Base-by-base conservation (phyloP, 108 stramenopile genomes). In the Seminavis robusta region DNA sequence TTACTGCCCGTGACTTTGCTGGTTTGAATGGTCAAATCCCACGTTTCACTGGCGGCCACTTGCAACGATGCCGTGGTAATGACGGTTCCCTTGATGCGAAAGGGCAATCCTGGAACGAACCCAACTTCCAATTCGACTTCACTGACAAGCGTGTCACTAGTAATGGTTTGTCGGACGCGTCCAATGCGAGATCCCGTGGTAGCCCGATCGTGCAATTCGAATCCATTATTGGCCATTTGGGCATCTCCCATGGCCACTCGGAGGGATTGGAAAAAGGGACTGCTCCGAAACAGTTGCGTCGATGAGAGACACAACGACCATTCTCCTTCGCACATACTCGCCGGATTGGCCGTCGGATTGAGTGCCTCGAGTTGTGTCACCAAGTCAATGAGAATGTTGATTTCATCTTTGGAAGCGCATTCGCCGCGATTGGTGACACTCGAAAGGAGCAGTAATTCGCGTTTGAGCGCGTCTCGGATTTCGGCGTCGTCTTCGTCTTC, bases 221-320 rank as follows among this genome's bases (percentile, higher is more conserved):
- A 88, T 3, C 59, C 81, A 63, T 81, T 88, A 19, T 86, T 79
- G 9, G 83, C 76, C 37, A 83, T 63, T 56, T 85, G 81, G 16
- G 81, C 69, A 38, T 86, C 84, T 17, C 78, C 78, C 43, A 77
- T 42, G 29, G 75, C 69, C 1, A 75, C 59, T 15, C 86, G 70
- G 33, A 88, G 68, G 21, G 86, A 56, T 43, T 79, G 76, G 37
- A 92, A 92, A 66, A 92, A 92, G 1, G 90, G 86, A 64, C 78
- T 80, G 2, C 79, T 81, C 2, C 84, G 79, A 66, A 92, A 92
- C 28, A 85, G 73, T 63, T 92, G 90, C 1, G 90, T 92, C n/a
- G 69, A 78, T 33, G 74, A 69, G 44, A 81, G 70, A 31, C 77
- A 76, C 27, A 92, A 69, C 54, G 88, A 86, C 90, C 90, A 92